Percentiles rank a stretch among this genome's conserved stretches.
These are phyloP conservation scores for Pestalotiopsis sp. DNA, from an alignment of 2,329 filamentous ascomycete genomes.

Conservation along the genomic window DNA sequence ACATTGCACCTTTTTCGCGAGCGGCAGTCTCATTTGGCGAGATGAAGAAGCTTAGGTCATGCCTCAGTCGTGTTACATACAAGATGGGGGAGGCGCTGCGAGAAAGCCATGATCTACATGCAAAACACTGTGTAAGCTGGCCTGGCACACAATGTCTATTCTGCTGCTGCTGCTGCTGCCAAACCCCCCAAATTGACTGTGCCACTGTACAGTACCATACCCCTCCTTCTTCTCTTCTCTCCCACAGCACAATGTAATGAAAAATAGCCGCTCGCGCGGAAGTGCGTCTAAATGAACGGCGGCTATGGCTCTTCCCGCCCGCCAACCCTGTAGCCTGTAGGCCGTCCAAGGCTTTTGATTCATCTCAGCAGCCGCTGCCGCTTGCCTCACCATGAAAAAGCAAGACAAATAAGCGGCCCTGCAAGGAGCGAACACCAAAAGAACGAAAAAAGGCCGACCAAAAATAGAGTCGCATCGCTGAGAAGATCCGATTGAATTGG, in stretches of 20 bases:
- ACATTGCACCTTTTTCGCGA: neutral
- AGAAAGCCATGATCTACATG: neutral
- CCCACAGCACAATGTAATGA: neutral
- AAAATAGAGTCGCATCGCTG: slow-evolving; percentile 5
- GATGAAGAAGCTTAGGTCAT: slow-evolving; percentile 9
- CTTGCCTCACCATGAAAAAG: slow-evolving; percentile 10
- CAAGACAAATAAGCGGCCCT: slow-evolving; percentile 5
- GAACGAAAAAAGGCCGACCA: neutral
- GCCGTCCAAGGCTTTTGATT: neutral
- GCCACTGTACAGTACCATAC: neutral
- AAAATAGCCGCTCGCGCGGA: slow-evolving; percentile 3
- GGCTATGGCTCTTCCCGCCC: slow-evolving; percentile 15
- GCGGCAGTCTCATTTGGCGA: neutral
- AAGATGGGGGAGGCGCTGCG: slow-evolving; percentile 8
- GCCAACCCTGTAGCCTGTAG: slow-evolving; percentile 9
- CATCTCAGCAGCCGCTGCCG: slow-evolving; percentile 16
- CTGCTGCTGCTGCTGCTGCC: neutral
- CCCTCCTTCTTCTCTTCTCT: neutral
- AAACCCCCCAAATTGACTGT: neutral
- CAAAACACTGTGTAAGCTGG: neutral
- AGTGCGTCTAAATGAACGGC: slow-evolving; percentile 2
- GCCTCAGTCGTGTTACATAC: slow-evolving; percentile 10
- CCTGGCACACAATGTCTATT: neutral
- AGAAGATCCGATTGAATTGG: neutral
- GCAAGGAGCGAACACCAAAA: neutral